phyloP scores from a whole-genome alignment of 345 rosid genomes.

The Nasturtium officinale region DNA sequence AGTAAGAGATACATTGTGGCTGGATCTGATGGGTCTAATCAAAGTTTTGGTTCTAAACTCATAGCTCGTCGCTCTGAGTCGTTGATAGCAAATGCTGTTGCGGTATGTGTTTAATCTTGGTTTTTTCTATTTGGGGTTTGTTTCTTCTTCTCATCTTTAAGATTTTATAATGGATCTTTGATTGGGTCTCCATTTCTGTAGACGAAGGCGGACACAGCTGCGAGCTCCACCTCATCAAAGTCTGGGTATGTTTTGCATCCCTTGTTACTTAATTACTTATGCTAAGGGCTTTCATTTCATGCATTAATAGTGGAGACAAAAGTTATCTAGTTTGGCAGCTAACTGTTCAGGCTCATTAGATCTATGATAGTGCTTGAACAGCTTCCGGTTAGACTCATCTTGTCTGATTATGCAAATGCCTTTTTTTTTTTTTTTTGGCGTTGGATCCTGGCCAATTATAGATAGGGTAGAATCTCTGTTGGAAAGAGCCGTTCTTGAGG shows the following conservation, averaged over 20 bases:
- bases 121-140: background rate
- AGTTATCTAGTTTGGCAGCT: too few relatives aligned
- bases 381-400: background rate
- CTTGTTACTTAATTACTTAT: background rate
- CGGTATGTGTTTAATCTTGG: slow-evolving; percentile 42
- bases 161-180: slow-evolving; percentile 4
- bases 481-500: slow-evolving; percentile 13
- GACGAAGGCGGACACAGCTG: slow-evolving; percentile 59
- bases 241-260: slow-evolving; percentile 56
- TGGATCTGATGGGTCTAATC: slow-evolving; percentile 57
- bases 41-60: slow-evolving; percentile 43
- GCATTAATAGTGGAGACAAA: too few relatives aligned
- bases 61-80: slow-evolving; percentile 46
- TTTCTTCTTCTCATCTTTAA: background rate
- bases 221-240: slow-evolving; percentile 58
- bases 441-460: background rate
- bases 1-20: slow-evolving; percentile 50
- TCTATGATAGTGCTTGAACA: background rate
- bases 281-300: background rate
- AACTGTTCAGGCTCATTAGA: too few relatives aligned
- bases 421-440: background rate
- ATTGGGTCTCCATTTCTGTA: slow-evolving; percentile 18
- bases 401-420: background rate
- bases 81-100: slow-evolving; percentile 70
- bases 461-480: background rate